Evolutionary conservation across 306 rosid genomes (phyloP).

Genomic region (Ceratonia siliqua): DNA sequence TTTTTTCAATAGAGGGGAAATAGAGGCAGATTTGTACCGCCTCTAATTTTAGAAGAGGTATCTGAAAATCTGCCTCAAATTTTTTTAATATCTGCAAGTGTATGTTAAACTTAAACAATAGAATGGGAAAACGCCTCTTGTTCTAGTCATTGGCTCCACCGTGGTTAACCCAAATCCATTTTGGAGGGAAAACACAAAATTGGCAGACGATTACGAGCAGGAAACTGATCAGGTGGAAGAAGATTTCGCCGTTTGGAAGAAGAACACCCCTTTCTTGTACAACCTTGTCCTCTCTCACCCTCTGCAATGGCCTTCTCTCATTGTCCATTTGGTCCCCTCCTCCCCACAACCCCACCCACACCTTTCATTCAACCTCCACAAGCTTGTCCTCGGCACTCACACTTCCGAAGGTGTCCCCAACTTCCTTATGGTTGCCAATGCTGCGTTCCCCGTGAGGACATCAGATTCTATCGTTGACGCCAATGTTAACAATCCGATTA

Average conservation of each 20-base stretch:
- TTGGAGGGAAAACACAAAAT: conserved; percentile 46
- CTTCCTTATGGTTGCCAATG: conserved; percentile 74
- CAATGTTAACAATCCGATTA: conserved; percentile 37
- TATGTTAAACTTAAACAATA: no score
- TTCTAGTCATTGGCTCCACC: no score
- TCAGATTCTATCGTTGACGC: conserved; percentile 35
- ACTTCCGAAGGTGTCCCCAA: conserved; percentile 65
- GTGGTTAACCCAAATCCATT: not conserved
- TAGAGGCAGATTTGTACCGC: no score
- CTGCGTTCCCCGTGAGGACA: conserved; percentile 48
- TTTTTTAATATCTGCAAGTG: no score
- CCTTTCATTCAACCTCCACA: conserved; percentile 64
- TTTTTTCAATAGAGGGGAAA: no score
- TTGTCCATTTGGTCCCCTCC: conserved; percentile 68
- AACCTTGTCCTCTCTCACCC: conserved; percentile 75
- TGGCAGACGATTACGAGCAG: conserved; percentile 48
- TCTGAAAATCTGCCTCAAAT: no score
- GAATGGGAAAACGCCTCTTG: no score
- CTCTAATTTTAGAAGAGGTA: no score
- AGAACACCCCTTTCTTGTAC: conserved; percentile 76
- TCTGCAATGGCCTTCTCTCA: conserved; percentile 94
- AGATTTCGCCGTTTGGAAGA: conserved; percentile 86
- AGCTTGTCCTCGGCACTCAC: conserved; percentile 81
- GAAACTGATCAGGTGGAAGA: conserved; percentile 52
- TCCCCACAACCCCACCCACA: conserved; percentile 47